phyloP scores from a whole-genome alignment of 148 eudicot genomes.

The Gaultheria prostrata region DNA sequence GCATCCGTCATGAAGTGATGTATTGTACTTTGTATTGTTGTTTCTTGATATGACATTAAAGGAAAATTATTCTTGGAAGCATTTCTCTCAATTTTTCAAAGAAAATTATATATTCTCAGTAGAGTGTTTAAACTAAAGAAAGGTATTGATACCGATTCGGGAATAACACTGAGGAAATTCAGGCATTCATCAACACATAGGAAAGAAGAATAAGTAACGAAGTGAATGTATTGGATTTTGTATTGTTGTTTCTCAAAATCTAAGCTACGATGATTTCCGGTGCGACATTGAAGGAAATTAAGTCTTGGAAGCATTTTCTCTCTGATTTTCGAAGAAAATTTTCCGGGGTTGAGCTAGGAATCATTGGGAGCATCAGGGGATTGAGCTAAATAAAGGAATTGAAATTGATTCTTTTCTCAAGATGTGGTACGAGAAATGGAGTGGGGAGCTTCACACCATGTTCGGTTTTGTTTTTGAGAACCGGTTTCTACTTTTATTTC shows the following conservation, averaged over 20 bases:
- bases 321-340: neutral
- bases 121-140: no score
- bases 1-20: conserved; percentile 27
- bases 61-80: no score
- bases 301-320: neutral
- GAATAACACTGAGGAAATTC: conserved; percentile 66
- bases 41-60: no score
- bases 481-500: no score
- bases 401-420: neutral
- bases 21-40: no score
- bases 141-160: neutral
- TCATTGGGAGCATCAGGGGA: neutral
- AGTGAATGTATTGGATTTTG: neutral
- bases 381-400: neutral
- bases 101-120: no score
- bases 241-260: neutral
- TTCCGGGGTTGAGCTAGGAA: neutral
- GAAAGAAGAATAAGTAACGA: neutral
- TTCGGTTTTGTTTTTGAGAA: no score
- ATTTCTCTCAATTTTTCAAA: no score
- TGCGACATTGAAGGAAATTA: no score
- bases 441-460: neutral
- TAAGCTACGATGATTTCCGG: neutral
- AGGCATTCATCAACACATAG: no score
- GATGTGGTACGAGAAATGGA: neutral